Evolutionary conservation across 106 monocot species (phyloP).

Genomic region (Phalaenopsis aphrodite): DNA sequence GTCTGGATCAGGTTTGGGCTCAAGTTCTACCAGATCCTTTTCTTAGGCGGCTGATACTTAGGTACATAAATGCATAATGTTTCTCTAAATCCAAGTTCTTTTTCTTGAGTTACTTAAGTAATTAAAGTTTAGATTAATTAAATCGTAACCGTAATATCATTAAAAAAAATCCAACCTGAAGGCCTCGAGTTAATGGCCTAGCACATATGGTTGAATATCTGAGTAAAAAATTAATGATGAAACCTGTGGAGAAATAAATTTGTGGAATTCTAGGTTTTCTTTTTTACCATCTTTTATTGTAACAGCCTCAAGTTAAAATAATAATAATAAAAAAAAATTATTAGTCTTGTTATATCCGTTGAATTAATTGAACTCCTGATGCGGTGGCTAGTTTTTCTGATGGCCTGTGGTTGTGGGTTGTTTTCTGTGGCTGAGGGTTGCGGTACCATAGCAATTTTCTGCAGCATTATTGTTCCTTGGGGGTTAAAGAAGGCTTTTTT

Average conservation of each 20-base stretch:
- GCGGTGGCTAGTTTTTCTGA: no score
- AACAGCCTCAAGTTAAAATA: background rate
- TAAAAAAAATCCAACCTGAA: background rate
- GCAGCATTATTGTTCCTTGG: no score
- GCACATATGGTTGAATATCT: no score
- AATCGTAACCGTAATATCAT: background rate
- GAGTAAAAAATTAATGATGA: no score
- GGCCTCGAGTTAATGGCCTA: no score
- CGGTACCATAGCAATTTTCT: no score
- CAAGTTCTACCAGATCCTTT: conserved; percentile 83
- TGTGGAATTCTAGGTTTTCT: background rate
- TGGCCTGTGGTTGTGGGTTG: no score
- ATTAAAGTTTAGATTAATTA: background rate
- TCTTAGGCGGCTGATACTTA: conserved; percentile 77
- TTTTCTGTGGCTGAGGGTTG: no score
- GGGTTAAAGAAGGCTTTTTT: no score
- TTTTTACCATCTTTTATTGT: background rate
- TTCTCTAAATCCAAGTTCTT: background rate
- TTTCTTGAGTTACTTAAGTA: background rate
- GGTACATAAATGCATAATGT: conserved; percentile 31
- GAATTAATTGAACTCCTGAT: background rate
- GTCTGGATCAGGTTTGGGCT: conserved; percentile 65
- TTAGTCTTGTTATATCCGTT: background rate
- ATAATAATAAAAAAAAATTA: background rate
- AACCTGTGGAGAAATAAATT: background rate